Base-by-base conservation (phyloP, 2,329 filamentous ascomycete genomes). In the Hansfordia pulvinata region DNA sequence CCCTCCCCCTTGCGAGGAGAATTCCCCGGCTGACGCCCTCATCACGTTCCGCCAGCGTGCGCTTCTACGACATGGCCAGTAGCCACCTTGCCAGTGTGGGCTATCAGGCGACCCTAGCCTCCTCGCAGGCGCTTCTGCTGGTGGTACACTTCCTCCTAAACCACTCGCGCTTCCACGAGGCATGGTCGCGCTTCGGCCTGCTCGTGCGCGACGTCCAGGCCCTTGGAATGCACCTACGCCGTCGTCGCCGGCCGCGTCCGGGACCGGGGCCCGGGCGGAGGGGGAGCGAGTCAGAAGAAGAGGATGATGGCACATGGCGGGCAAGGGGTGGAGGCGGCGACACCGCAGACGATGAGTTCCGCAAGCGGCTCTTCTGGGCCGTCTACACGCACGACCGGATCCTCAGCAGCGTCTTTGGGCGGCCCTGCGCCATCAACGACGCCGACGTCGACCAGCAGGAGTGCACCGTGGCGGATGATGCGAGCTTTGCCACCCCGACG, bases 301-400 rank as follows among this genome's bases (percentile, higher is more conserved):
- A n/a, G n/a, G n/a, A n/a, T n/a, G n/a, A n/a, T n/a, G n/a, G n/a
- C n/a, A n/a, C n/a, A n/a, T n/a, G n/a, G n/a, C n/a, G n/a, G n/a
- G n/a, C n/a, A n/a, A n/a, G n/a, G n/a, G n/a, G n/a, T n/a, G n/a
- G n/a, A n/a, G n/a, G n/a, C n/a, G n/a, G n/a, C n/a, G n/a, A n/a
- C n/a, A n/a, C n/a, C n/a, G n/a, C n/a, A n/a, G n/a, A n/a, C 14
- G 8, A 23, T 13, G 20, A 23, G n/a, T 23, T 11, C n/a, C n/a
- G 20, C 20, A 23, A 23, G 20, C 20, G 20, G n/a, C 20, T 23
- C 14, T 23, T 23, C 20, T 23, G 20, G 20, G n/a, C 20, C 14
- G 14, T 23, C 7, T 23, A 23, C 14, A 11, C 14, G n/a, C 11
- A 23, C n/a, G 20, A 23, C 20, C 11, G 20, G 20, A 23, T 13